Evolutionary conservation across 2,329 filamentous ascomycete genomes (phyloP), one percentile per base, ranked within the genome.

Genomic region (Hypoxylon rubiginosum): DNA sequence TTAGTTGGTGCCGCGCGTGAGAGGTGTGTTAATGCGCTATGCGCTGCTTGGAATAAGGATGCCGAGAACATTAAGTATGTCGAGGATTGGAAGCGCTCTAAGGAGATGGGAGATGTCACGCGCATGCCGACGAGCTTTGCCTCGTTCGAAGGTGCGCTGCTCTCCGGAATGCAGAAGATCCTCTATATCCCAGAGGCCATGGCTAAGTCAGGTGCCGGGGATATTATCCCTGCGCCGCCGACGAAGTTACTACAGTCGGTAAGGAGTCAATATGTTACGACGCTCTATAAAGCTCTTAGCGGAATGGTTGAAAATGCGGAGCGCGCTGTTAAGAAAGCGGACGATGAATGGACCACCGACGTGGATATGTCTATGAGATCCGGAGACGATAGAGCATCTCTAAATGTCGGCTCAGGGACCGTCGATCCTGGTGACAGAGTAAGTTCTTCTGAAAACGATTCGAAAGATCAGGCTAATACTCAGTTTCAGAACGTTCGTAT

Each of bases 221-320:
- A 93, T 74, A 94, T 99, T 69, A 90, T 98, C 61, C 87, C 91
- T 24, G 91, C 95, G 17, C 97, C 96, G 4, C 91, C 93, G 36
- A 85, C 91, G 7, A 99, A 98, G 78, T 82, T 97, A 46, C 83
- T 98, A 46, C 92, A 97, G 77, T 93, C 94, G 88, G 93, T 98
- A 15, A 88, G 94, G 69, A 91, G 90, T 69, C 93, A 97, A 75
- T 99, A 99, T 75, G 94, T 97, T 15, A 94, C 91, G 6, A 97
- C 94, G 62, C 82, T 99, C 46, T 98, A 98, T 80, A 97, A 97
- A 78, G 93, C 93, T 6, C 82, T 99, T 39, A 97, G 93, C 73
- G 96, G 95, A 21, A 95, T 99, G 89, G 94, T 99, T 0, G 96
- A 98, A 80, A 98, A 97, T 78, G 95, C 96, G 2, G 94, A 98